Conservation (phyloP, 192 early-diverging fungal species). For the Backusella circina region DNA sequence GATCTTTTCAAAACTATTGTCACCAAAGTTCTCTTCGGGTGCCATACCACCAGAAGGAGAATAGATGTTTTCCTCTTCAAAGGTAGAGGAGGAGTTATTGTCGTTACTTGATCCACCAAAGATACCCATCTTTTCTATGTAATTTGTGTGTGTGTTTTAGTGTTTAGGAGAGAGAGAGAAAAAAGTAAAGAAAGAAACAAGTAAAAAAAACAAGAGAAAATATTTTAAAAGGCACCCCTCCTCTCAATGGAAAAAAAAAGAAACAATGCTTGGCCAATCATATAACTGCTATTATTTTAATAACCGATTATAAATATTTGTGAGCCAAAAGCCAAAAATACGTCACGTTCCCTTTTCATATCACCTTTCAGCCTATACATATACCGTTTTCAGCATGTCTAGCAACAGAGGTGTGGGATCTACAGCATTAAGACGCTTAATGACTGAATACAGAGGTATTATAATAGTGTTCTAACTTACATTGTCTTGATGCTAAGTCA, state of each 20-base stretch:
- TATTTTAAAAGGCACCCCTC: not conserved
- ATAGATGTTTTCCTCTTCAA: slow-evolving; percentile 9
- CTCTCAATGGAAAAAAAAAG: not conserved
- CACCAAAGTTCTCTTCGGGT: slow-evolving; percentile 2
- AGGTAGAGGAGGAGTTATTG: not conserved
- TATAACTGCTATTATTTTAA: too few relatives aligned
- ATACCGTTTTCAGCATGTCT: slow-evolving; percentile 12
- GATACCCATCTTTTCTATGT: slow-evolving; percentile 8
- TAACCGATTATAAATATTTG: too few relatives aligned
- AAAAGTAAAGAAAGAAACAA: not conserved
- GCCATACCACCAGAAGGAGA: slow-evolving; percentile 7
- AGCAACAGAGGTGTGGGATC: slow-evolving; percentile 44
- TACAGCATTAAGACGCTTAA: slow-evolving; percentile 83
- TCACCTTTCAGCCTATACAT: not conserved
- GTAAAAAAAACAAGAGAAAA: not conserved
- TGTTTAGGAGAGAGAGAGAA: not conserved
- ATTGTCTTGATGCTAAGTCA: not conserved
- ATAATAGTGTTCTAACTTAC: not conserved
- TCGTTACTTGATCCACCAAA: slow-evolving; percentile 2
- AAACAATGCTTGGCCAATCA: not conserved
- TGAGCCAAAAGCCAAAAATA: not conserved
- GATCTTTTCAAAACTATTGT: slow-evolving; percentile 39
- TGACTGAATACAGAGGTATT: slow-evolving; percentile 88
- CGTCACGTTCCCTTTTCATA: not conserved
- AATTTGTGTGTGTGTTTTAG: too few relatives aligned